Conservation (phyloP, 805 yeast species). For the Nakazawaea pomicola region DNA sequence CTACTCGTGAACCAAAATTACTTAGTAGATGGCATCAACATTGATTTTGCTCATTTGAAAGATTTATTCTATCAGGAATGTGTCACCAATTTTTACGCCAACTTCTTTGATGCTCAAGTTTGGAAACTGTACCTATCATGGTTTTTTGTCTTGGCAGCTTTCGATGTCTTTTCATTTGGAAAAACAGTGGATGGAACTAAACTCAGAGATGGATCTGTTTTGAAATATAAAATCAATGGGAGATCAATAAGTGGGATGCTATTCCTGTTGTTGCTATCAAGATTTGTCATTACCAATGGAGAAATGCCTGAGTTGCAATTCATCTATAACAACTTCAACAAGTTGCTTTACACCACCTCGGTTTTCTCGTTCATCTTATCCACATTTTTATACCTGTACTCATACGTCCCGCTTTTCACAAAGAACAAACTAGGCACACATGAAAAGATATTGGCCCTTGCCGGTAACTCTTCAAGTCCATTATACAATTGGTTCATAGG, state of each 20-base stretch:
- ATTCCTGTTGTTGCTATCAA: slow-evolving; percentile 36
- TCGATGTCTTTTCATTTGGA: slow-evolving; percentile 75
- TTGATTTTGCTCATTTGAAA: slow-evolving; percentile 35
- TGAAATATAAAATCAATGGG: slow-evolving; percentile 83
- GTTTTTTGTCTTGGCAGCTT: slow-evolving; percentile 59
- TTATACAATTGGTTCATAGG: slow-evolving; percentile 97
- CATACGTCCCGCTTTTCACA: slow-evolving; percentile 55
- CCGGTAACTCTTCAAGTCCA: slow-evolving; percentile 76
- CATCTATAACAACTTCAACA: slow-evolving; percentile 62
- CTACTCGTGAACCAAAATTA: slow-evolving; percentile 58
- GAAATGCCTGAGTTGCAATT: slow-evolving; percentile 76
- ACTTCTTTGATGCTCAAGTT: slow-evolving; percentile 39
- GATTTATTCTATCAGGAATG: slow-evolving; percentile 15
- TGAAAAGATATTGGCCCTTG: slow-evolving; percentile 73
- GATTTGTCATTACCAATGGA: slow-evolving; percentile 49
- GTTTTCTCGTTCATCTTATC: slow-evolving; percentile 63
- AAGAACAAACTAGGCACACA: slow-evolving; percentile 49
- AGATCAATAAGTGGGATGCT: slow-evolving; percentile 41
- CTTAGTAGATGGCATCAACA: slow-evolving; percentile 40
- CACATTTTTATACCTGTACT: slow-evolving; percentile 55
- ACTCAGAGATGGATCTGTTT: slow-evolving; percentile 69
- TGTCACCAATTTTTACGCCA: slow-evolving; percentile 18
- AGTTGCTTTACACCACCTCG: slow-evolving; percentile 58
- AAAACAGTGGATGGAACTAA: slow-evolving; percentile 55
- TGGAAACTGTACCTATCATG: slow-evolving; percentile 68